Conservation (phyloP, 495 filamentous ascomycete genomes). For the Penicillium desertorum region DNA sequence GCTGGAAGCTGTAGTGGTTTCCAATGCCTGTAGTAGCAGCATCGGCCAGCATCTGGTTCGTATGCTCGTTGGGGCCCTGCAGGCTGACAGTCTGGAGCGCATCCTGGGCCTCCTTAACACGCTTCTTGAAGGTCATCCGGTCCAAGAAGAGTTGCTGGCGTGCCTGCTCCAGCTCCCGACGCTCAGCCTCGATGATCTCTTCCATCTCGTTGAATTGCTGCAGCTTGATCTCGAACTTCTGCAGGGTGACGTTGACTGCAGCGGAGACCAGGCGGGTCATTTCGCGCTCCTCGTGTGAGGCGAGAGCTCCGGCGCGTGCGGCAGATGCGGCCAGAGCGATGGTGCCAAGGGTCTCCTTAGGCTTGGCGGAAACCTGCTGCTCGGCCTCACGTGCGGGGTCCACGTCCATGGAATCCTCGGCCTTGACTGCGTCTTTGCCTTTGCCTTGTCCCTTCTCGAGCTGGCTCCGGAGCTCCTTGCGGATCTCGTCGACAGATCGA, state of each 20-base stretch:
- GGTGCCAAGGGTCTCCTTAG: slow-evolving; percentile 59
- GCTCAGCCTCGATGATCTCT: slow-evolving; percentile 82
- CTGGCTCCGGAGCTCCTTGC: slow-evolving; percentile 67
- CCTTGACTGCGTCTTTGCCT: slow-evolving; percentile 58
- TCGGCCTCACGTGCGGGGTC: slow-evolving; percentile 43
- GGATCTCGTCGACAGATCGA: slow-evolving; percentile 80
- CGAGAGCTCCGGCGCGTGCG: slow-evolving; percentile 80
- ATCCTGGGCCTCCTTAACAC: slow-evolving; percentile 79
- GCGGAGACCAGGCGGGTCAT: slow-evolving; percentile 89
- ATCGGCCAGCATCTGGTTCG: slow-evolving; percentile 52
- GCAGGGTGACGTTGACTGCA: slow-evolving; percentile 77
- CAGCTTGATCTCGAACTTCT: slow-evolving; percentile 81
- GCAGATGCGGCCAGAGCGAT: slow-evolving; percentile 82
- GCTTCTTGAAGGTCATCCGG: slow-evolving; percentile 82
- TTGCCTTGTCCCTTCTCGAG: slow-evolving; percentile 63
- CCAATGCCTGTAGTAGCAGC: slow-evolving; percentile 46
- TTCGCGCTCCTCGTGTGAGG: slow-evolving; percentile 93
- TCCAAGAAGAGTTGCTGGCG: slow-evolving; percentile 93
- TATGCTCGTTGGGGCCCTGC: slow-evolving; percentile 54
- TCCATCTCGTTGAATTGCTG: slow-evolving; percentile 97
- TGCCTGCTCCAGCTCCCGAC: slow-evolving; percentile 84
- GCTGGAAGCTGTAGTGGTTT: slow-evolving; percentile 63
- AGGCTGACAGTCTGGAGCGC: slow-evolving; percentile 61
- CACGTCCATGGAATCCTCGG: slow-evolving; percentile 68
- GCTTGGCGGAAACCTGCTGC: slow-evolving; percentile 27